These are phyloP conservation scores for Conticribra guillardii DNA, from an alignment of 108 stramenopile genomes.

Conservation along the genomic window DNA sequence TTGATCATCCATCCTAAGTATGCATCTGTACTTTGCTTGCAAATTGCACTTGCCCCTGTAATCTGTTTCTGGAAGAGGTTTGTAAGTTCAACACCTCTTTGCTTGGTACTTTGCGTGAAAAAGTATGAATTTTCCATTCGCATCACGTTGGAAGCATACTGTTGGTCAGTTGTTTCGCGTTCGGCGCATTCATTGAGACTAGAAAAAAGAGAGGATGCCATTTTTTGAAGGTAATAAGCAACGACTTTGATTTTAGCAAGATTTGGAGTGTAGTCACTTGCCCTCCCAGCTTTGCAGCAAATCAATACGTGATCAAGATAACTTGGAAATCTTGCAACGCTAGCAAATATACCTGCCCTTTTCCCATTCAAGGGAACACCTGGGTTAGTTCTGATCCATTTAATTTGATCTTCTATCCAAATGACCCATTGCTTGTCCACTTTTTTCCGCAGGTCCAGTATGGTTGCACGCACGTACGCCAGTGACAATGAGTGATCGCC, in stretches of 20 bases:
- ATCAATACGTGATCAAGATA: constrained; percentile 85
- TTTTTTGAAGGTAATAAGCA: constrained; percentile 83
- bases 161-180: constrained; percentile 83
- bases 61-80: constrained; percentile 83
- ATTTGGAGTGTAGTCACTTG: constrained; percentile 74
- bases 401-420: constrained; percentile 88
- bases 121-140: constrained; percentile 90
- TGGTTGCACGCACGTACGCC: constrained; percentile 88
- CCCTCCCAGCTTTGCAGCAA: constrained; percentile 76
- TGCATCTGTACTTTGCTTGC: constrained; percentile 88
- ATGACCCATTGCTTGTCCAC: constrained; percentile 89
- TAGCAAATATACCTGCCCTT: constrained; percentile 83
- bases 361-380: constrained; percentile 89
- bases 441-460: constrained; percentile 81
- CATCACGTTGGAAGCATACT: constrained; percentile 89
- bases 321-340: constrained; percentile 78
- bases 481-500: constrained; percentile 88
- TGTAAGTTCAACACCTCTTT: constrained; percentile 68
- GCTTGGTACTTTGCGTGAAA: constrained; percentile 83
- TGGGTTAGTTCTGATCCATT: constrained; percentile 82
- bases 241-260: constrained; percentile 87
- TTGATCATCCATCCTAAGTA: constrained; percentile 93
- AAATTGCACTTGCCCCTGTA: constrained; percentile 76
- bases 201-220: constrained; percentile 85
- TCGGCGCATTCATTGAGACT: constrained; percentile 78